Conservation (phyloP, 2,329 filamentous ascomycete species). For the Graphiopsis chlorocephala region DNA sequence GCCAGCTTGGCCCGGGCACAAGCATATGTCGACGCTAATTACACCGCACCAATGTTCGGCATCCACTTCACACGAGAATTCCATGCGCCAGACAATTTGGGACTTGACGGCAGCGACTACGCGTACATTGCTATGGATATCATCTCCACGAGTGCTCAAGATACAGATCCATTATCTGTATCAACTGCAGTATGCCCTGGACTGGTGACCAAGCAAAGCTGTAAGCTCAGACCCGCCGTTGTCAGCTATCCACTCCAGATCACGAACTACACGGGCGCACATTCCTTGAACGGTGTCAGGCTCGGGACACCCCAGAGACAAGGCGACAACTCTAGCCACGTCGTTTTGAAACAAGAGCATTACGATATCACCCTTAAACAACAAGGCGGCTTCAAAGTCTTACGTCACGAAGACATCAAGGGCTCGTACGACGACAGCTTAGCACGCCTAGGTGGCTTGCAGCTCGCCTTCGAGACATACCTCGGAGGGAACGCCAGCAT, state of each 20-base stretch:
- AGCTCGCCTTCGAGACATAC: conserved; percentile 19
- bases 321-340: not conserved
- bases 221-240: conserved; percentile 24
- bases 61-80: conserved; percentile 16
- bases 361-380: conserved; percentile 12
- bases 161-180: not conserved
- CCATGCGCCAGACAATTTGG: not conserved
- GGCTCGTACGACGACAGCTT: conserved; percentile 14
- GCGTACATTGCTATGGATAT: conserved; percentile 21
- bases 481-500: conserved; percentile 20
- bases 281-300: conserved; percentile 16
- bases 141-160: conserved; percentile 12
- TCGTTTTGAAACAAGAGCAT: not conserved
- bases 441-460: conserved; percentile 19
- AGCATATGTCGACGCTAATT: conserved; percentile 5
- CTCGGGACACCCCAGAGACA: not conserved
- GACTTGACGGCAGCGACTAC: not conserved
- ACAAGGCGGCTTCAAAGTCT: conserved; percentile 17
- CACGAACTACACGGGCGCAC: conserved; percentile 16
- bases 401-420: conserved; percentile 20
- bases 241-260: conserved; percentile 24
- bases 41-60: conserved; percentile 15
- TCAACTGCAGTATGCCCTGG: conserved; percentile 5
- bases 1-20: not conserved
- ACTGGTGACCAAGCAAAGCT: conserved; percentile 18